Evolutionary conservation across 1,284 basidiomycete species (phyloP), one percentile per base, ranked within the genome.

Genomic region (Malassezia arunalokei): DNA sequence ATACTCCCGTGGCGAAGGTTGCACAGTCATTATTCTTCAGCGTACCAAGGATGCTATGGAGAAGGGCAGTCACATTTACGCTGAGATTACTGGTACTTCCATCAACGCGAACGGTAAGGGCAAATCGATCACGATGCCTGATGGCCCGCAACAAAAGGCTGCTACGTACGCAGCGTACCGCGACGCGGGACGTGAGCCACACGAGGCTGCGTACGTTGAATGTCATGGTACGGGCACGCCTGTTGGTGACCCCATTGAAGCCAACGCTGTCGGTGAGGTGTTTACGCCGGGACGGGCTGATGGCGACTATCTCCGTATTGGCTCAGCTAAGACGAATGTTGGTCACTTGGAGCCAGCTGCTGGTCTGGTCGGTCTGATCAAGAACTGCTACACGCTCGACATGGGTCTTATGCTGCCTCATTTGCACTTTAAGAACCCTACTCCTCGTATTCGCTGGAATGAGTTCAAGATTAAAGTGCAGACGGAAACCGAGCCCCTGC

Each of bases 201-300:
- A 9, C 15, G 51, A 58, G 30, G 41, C 47, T 15, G 48, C 15
- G 0, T 59, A 56, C 17, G 51, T 59, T 11, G 59, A 60, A 46
- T 44, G 40, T 15, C 59, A 60, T 31, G 59, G 46, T 17, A 60
- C 59, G 3, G 59, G 59, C 40, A 60, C 59, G 8, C 42, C 46
- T 6, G 59, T 59, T 27, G 59, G 59, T 47, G 59, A 60, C 43
- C 57, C 51, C 1, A 56, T 51, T 30, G 59, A 60, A 42, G 57
- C 47, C 11, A 55, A 54, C 17, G 51, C 49, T 11, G 42, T 59
- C 24, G 59, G 53, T 28, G 45, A 49, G 35, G 31, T 60, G 20
- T 54, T 54, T 41, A 39, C 47, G 30, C 40, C 43, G 11, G 50
- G 47, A 12, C 56, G 51, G 8, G 31, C 37, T n/a, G 32, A 47